These are phyloP conservation scores for Neonectria neomacrospora DNA, from an alignment of 2,329 filamentous ascomycete species.

Conservation along the genomic window DNA sequence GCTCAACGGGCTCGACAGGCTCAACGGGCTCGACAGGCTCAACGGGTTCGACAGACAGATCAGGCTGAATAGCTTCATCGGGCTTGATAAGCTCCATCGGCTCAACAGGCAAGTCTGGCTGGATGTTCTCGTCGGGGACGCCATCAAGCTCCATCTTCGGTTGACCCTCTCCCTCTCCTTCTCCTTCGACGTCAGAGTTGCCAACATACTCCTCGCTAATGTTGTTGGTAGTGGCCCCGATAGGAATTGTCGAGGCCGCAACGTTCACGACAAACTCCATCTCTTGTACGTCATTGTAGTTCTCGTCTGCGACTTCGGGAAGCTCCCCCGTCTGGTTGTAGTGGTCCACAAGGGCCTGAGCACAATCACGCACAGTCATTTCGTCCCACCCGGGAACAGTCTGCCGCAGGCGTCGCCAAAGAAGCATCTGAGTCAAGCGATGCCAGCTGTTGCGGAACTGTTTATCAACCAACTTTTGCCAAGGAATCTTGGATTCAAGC, in stretches of 20 bases:
- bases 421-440: slow-evolving; percentile 50
- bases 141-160: slow-evolving; percentile 25
- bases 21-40: slow-evolving; percentile 33
- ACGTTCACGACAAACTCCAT: slow-evolving; percentile 46
- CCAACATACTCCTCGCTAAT: slow-evolving; percentile 46
- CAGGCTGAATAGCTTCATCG: slow-evolving; percentile 38
- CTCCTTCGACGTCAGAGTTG: slow-evolving; percentile 46
- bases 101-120: slow-evolving; percentile 42
- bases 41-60: slow-evolving; percentile 47
- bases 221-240: slow-evolving; percentile 17
- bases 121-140: slow-evolving; percentile 38
- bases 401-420: slow-evolving; percentile 54
- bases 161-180: slow-evolving; percentile 29
- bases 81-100: slow-evolving; percentile 43
- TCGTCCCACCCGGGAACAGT: slow-evolving; percentile 47
- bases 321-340: slow-evolving; percentile 50
- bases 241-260: slow-evolving; percentile 24
- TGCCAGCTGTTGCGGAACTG: slow-evolving; percentile 54
- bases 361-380: slow-evolving; percentile 49
- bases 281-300: slow-evolving; percentile 49
- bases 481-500: slow-evolving; percentile 61
- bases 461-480: slow-evolving; percentile 57
- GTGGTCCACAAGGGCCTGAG: slow-evolving; percentile 49
- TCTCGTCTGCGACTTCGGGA: slow-evolving; percentile 47
- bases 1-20: slow-evolving; percentile 28